Percentiles rank a stretch among this genome's conserved stretches.
These are phyloP conservation scores for Medicago truncatula DNA, from an alignment of 306 rosid genomes.

Conservation along the genomic window DNA sequence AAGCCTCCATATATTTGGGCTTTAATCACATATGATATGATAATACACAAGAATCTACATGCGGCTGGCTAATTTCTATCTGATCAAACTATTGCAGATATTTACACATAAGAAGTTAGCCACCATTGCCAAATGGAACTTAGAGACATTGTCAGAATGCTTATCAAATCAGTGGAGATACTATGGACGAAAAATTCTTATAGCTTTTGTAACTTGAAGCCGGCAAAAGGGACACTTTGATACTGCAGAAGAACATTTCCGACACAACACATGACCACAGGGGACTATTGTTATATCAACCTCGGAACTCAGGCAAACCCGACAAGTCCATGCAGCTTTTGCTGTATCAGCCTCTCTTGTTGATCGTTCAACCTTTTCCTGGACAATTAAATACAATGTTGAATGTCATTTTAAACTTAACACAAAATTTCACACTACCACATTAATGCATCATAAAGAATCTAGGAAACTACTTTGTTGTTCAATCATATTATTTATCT, in stretches of 20 bases:
- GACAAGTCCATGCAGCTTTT: conserved; percentile 92
- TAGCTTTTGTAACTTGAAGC: conserved; percentile 75
- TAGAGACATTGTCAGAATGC: conserved; percentile 15
- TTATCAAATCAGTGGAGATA: conserved; percentile 17
- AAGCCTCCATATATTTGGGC: conserved; percentile 1
- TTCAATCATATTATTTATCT: conserved; percentile 8
- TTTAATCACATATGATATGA: conserved; percentile 1
- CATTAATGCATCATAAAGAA: conserved; percentile 25
- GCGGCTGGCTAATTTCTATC: neutral
- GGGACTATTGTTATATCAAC: conserved; percentile 85
- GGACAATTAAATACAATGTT: conserved; percentile 38
- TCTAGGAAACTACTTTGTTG: conserved; percentile 29
- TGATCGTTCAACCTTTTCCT: conserved; percentile 83
- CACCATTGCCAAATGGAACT: conserved; percentile 1
- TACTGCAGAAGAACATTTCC: conserved; percentile 90
- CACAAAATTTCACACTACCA: neutral
- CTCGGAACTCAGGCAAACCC: conserved; percentile 85
- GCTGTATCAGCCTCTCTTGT: conserved; percentile 92
- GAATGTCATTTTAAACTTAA: conserved; percentile 29
- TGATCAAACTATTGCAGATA: conserved; percentile 3
- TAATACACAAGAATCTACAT: neutral
- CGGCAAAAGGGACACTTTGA: conserved; percentile 93
- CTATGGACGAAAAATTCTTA: conserved; percentile 83
- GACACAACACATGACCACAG: conserved; percentile 97
- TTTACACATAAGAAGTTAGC: conserved; percentile 1